Conservation (phyloP, 768 basidiomycete genomes). For the Aureoboletus auriporus region DNA sequence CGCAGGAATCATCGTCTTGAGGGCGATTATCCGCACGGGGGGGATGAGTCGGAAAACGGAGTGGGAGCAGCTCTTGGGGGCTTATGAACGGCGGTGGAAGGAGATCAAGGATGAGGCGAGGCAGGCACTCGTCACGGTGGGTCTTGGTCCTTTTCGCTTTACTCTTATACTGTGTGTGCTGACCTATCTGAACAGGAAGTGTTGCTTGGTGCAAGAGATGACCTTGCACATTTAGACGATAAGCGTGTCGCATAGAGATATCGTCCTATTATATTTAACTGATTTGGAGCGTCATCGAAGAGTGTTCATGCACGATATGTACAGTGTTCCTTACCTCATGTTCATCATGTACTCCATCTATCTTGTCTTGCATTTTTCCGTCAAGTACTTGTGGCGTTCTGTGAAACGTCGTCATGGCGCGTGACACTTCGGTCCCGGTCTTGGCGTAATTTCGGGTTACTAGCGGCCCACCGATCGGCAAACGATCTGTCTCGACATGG, state of each 20-base stretch:
- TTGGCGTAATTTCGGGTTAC: too few species aligned
- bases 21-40: constrained; percentile 54
- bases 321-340: too few species aligned
- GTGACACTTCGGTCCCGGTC: too few species aligned
- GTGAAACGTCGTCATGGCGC: too few species aligned
- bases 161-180: not conserved
- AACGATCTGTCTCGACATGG: too few species aligned
- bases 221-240: constrained; percentile 43
- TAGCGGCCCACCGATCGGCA: too few species aligned
- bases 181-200: constrained; percentile 37
- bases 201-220: constrained; percentile 50
- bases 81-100: constrained; percentile 65
- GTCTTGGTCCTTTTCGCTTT: constrained; percentile 6
- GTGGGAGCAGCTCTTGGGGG: constrained; percentile 51
- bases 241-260: constrained; percentile 2
- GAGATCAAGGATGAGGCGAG: constrained; percentile 66
- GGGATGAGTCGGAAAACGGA: constrained; percentile 48
- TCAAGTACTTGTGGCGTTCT: too few species aligned
- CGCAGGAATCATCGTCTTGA: constrained; percentile 55
- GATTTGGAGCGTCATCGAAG: too few species aligned
- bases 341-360: too few species aligned
- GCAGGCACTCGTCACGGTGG: constrained; percentile 56
- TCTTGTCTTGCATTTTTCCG: too few species aligned
- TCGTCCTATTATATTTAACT: not conserved
- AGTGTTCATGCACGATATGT: too few species aligned